Conservation (phyloP, 208 protist genomes). For the Leishmania gerbilli region DNA sequence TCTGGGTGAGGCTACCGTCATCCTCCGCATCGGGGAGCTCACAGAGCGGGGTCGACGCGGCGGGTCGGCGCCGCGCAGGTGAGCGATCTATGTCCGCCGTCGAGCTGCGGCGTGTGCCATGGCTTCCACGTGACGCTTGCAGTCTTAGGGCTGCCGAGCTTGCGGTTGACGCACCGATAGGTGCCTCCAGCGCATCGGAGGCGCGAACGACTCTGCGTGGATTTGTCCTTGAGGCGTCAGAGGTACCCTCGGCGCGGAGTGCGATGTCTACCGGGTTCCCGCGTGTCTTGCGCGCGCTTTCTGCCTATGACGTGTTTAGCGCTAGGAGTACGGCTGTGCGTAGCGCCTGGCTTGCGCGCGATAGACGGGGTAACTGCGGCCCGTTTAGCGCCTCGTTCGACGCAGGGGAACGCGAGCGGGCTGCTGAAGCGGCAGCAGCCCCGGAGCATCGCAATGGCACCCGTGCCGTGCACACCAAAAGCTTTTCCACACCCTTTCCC, state of each 20-base stretch:
- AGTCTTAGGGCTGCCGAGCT: neutral
- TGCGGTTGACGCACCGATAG: neutral
- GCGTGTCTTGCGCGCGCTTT: conserved; percentile 15
- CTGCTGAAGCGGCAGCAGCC: neutral
- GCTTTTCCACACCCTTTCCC: conserved; percentile 14
- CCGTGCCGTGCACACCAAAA: neutral
- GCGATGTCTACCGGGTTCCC: neutral
- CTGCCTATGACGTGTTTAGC: conserved; percentile 9
- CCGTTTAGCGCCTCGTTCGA: neutral
- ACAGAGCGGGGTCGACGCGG: neutral
- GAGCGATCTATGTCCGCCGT: neutral
- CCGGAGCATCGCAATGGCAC: too few species aligned
- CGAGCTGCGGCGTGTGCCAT: conserved; percentile 7
- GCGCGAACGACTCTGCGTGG: neutral
- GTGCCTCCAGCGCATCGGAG: too few species aligned
- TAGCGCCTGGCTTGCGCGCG: neutral
- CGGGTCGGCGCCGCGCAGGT: neutral
- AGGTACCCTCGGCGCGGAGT: neutral
- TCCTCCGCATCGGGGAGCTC: neutral
- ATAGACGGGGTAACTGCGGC: neutral
- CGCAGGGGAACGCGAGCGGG: neutral
- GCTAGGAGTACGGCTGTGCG: neutral
- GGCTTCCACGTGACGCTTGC: conserved; percentile 2
- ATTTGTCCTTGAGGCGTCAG: conserved; percentile 7
- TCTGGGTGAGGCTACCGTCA: conserved; percentile 26